phyloP scores from a whole-genome alignment of 345 rosid species.

The Hypericum androsaemum region DNA sequence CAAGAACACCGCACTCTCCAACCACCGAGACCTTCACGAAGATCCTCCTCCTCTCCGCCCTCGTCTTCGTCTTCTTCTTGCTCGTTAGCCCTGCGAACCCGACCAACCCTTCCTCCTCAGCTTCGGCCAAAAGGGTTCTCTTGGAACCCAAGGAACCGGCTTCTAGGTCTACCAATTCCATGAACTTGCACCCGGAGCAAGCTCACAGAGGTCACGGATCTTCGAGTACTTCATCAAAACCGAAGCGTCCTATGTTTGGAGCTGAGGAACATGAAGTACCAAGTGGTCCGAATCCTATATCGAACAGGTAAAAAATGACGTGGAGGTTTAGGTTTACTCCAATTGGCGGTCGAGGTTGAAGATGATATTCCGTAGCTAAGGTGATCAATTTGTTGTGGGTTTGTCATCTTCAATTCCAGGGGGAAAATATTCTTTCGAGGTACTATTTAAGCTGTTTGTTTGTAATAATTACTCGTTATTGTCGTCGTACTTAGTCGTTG shows the following conservation, averaged over 20 bases:
- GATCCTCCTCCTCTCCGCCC: conserved; percentile 15
- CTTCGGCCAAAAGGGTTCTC: conserved; percentile 41
- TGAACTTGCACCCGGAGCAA: conserved; percentile 32
- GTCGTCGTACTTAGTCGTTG: too few species aligned
- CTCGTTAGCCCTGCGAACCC: conserved; percentile 15
- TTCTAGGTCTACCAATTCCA: conserved; percentile 20
- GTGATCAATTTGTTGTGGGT: not conserved
- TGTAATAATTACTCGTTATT: too few species aligned
- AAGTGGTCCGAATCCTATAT: conserved; percentile 90
- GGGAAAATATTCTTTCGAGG: too few species aligned
- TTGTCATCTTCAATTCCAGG: too few species aligned
- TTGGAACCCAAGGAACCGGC: conserved; percentile 25
- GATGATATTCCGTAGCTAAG: too few species aligned
- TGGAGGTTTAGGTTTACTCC: not conserved
- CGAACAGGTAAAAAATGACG: conserved; percentile 23
- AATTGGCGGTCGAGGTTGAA: too few species aligned
- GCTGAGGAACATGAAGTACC: conserved; percentile 76
- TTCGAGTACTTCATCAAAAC: conserved; percentile 13
- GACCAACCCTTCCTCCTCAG: conserved; percentile 10
- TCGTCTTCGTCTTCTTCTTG: conserved; percentile 22
- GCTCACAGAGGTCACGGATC: conserved; percentile 12
- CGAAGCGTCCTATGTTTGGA: conserved; percentile 29
- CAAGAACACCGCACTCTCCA: conserved; percentile 21
- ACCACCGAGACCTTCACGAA: conserved; percentile 27
- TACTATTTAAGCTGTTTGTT: too few species aligned